Conservation (phyloP, 2,329 filamentous ascomycete species). For the Bipolaris oryzae region DNA sequence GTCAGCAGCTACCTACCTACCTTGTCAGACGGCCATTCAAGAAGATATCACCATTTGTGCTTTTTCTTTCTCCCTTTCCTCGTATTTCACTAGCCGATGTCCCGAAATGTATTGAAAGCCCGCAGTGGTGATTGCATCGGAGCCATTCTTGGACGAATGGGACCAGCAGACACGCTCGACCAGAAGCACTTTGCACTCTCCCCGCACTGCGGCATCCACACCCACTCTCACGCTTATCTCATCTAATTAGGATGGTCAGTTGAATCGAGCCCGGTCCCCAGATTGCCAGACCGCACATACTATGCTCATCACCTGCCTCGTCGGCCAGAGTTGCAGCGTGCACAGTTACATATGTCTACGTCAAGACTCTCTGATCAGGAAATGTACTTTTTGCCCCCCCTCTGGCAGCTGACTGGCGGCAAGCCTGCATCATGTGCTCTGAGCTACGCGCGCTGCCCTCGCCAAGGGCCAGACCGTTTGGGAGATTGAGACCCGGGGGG, state of each 20-base stretch:
- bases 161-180: conserved; percentile 17
- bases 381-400: not conserved
- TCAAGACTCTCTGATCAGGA: not conserved
- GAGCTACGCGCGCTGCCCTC: not conserved
- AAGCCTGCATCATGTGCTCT: not conserved
- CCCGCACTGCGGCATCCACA: conserved; percentile 3
- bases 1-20: not conserved
- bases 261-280: not conserved
- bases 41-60: not conserved
- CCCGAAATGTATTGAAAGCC: conserved; percentile 16
- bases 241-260: not conserved
- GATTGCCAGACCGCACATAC: not conserved
- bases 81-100: conserved; percentile 14
- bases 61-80: conserved; percentile 13
- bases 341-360: not conserved
- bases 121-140: conserved; percentile 20
- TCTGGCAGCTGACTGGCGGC: not conserved
- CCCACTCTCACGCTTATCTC: conserved; percentile 12
- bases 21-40: not conserved
- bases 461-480: not conserved
- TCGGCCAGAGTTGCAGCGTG: not conserved
- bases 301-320: not conserved
- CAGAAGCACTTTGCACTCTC: conserved; percentile 12
- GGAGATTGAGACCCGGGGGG: conserved; percentile 2
- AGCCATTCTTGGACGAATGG: conserved; percentile 14